phyloP scores from a whole-genome alignment of 179 eudicot species.

The Heliamphora ciliata region DNA sequence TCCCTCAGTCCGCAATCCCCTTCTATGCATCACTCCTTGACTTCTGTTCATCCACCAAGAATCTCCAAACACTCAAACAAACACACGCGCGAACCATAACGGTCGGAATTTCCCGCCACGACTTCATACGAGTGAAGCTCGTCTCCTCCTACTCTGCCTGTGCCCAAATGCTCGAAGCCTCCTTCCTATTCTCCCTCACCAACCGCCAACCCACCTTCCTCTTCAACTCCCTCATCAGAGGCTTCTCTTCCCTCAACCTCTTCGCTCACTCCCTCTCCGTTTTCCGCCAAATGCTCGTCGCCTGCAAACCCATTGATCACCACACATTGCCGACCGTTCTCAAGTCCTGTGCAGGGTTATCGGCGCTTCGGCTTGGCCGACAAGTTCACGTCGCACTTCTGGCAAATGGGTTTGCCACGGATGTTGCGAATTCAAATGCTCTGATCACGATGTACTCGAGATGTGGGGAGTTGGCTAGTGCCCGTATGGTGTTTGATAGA shows the following conservation, averaged over 20 bases:
- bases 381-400: constrained; percentile 32
- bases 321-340: constrained; percentile 47
- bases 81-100: constrained; percentile 34
- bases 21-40: constrained; percentile 29
- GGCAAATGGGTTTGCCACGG: constrained; percentile 36
- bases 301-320: constrained; percentile 28
- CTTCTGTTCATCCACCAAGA: constrained; percentile 29
- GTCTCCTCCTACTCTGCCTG: constrained; percentile 40
- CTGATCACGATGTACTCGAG: constrained; percentile 45
- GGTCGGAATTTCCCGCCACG: constrained; percentile 32
- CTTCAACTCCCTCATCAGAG: constrained; percentile 48
- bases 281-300: constrained; percentile 31
- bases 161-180: constrained; percentile 35
- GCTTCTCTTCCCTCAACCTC: constrained; percentile 28
- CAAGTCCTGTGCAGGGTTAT: constrained; percentile 33
- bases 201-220: constrained; percentile 45
- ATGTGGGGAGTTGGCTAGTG: constrained; percentile 39
- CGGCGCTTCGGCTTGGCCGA: constrained; percentile 29
- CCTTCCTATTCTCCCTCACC: constrained; percentile 31
- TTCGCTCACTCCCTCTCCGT: constrained; percentile 30
- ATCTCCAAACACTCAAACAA: constrained; percentile 28
- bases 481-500: constrained; percentile 42
- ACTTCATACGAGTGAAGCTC: constrained; percentile 47
- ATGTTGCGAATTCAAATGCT: constrained; percentile 36
- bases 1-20: constrained; percentile 11